Evolutionary conservation across 192 early-diverging fungal species (phyloP).

Genomic region (Entomortierella beljakovae): DNA sequence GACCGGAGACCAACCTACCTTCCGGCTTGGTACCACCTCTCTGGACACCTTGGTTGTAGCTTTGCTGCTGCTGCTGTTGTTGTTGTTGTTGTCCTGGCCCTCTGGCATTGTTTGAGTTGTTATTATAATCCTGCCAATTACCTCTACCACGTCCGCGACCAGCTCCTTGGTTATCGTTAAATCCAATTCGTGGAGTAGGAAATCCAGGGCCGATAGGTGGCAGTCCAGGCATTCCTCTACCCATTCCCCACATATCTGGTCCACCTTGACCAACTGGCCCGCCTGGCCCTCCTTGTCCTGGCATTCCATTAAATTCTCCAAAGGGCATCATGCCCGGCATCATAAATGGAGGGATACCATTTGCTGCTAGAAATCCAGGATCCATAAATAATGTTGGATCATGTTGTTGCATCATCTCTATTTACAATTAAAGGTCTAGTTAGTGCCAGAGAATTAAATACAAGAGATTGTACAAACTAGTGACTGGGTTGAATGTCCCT

Average conservation of each 20-base stretch:
- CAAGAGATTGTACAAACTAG: too few species aligned
- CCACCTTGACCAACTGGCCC: constrained; percentile 5
- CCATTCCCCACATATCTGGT: constrained; percentile 43
- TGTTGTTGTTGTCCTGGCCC: constrained; percentile 1
- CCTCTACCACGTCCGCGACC: constrained; percentile 39
- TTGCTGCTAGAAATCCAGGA: constrained; percentile 27
- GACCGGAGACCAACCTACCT: not conserved
- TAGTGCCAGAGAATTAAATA: too few species aligned
- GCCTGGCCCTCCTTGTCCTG: constrained; percentile 9
- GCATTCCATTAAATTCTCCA: constrained; percentile 34
- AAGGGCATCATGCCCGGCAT: constrained; percentile 47
- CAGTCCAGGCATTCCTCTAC: constrained; percentile 34
- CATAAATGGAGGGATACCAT: constrained; percentile 37
- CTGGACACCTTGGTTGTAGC: not conserved
- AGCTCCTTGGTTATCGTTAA: constrained; percentile 21
- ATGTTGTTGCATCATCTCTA: constrained; percentile 52
- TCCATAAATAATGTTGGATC: constrained; percentile 48
- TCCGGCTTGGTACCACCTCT: not conserved
- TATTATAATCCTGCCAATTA: constrained; percentile 28
- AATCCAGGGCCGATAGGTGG: constrained; percentile 53
- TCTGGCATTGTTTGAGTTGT: constrained; percentile 1
- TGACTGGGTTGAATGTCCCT: too few species aligned
- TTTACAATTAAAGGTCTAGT: too few species aligned
- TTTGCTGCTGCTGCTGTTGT: constrained; percentile 12
- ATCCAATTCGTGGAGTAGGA: constrained; percentile 47